Evolutionary conservation across 2,329 filamentous ascomycete species (phyloP).

Genomic region (Elsinoe australis): DNA sequence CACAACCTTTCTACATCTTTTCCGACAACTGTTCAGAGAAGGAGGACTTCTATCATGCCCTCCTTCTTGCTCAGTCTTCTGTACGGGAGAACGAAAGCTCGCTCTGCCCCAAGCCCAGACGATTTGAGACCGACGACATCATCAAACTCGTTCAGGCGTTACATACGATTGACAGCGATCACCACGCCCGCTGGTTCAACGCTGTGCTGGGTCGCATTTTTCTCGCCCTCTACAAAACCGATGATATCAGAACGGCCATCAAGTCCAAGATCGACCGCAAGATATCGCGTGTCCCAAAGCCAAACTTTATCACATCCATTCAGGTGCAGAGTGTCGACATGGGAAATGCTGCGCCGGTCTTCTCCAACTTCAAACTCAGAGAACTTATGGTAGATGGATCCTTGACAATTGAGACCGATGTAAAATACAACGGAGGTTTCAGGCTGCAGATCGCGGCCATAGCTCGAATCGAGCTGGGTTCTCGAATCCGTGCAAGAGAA

Average conservation of each 20-base stretch:
- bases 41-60: slow-evolving; percentile 94
- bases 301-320: slow-evolving; percentile 79
- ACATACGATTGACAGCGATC: slow-evolving; percentile 83
- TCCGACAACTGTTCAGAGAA: slow-evolving; percentile 94
- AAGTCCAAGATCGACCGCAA: slow-evolving; percentile 89
- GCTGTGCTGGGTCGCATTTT: slow-evolving; percentile 84
- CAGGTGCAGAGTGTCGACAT: slow-evolving; percentile 76
- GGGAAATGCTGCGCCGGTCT: slow-evolving; percentile 76
- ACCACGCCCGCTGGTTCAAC: slow-evolving; percentile 90
- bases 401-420: slow-evolving; percentile 74
- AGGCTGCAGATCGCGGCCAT: slow-evolving; percentile 86
- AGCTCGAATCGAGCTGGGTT: slow-evolving; percentile 80
- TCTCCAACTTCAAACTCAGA: slow-evolving; percentile 80
- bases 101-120: slow-evolving; percentile 57
- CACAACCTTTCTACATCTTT: slow-evolving; percentile 88
- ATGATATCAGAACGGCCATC: slow-evolving; percentile 70
- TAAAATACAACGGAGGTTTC: slow-evolving; percentile 84
- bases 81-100: slow-evolving; percentile 47
- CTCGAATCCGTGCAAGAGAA: slow-evolving; percentile 81
- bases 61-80: slow-evolving; percentile 76
- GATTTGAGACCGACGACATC: slow-evolving; percentile 77
- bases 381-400: slow-evolving; percentile 90
- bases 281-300: slow-evolving; percentile 86
- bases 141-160: slow-evolving; percentile 83
- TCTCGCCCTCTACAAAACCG: slow-evolving; percentile 76